Conservation (phyloP, 2,329 filamentous ascomycete genomes). For the Coniochaeta ligniaria region DNA sequence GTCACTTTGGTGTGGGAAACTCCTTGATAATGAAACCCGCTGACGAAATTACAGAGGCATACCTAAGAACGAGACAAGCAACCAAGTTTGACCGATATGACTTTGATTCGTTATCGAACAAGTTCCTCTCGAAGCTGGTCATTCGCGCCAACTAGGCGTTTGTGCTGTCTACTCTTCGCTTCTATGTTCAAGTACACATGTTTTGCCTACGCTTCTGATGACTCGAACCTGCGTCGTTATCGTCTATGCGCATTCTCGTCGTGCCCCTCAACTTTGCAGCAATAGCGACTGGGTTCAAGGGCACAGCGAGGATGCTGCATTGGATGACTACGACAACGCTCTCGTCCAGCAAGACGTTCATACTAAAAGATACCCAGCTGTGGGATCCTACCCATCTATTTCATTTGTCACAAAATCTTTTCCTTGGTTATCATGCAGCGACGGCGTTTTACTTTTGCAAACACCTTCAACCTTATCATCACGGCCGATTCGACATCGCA, state of each 20-base stretch:
- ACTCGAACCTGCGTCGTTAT: not conserved
- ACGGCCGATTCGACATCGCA: not conserved
- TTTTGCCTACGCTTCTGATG: slow-evolving; percentile 15
- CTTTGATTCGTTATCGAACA: slow-evolving; percentile 94
- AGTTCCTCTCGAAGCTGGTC: slow-evolving; percentile 93
- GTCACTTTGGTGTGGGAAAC: slow-evolving; percentile 21
- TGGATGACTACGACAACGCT: not conserved
- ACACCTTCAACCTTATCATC: not conserved
- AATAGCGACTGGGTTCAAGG: no score
- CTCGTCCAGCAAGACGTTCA: not conserved
- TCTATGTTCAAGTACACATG: slow-evolving; percentile 14
- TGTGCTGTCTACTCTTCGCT: slow-evolving; percentile 6
- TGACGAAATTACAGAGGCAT: slow-evolving; percentile 64
- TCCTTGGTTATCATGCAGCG: slow-evolving; percentile 16
- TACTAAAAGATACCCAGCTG: slow-evolving; percentile 9
- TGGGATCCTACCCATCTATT: slow-evolving; percentile 1
- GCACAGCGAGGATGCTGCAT: slow-evolving; percentile 6
- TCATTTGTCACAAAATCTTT: slow-evolving; percentile 2
- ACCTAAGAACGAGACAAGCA: slow-evolving; percentile 71
- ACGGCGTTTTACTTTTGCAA: slow-evolving; percentile 16
- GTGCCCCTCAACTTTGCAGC: no score
- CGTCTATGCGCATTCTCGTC: not conserved
- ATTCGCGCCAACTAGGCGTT: slow-evolving; percentile 75
- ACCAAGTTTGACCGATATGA: slow-evolving; percentile 84
- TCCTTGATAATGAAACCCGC: slow-evolving; percentile 11